phyloP scores from a whole-genome alignment of 2,329 filamentous ascomycete genomes.

The Curvularia sp. region DNA sequence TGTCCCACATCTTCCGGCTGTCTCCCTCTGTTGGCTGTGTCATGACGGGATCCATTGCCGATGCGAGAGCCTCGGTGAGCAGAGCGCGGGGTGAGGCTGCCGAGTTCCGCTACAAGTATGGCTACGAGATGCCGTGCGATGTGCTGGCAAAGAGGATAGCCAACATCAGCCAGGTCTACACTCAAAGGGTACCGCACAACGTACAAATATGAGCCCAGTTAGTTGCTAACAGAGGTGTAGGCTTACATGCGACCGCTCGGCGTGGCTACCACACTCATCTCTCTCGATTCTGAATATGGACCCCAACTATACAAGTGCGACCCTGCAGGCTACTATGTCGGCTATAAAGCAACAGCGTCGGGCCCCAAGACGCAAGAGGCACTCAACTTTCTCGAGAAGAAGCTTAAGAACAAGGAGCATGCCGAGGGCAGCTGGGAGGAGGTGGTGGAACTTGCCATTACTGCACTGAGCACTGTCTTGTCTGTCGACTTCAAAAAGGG shows the following conservation, averaged over 20 bases:
- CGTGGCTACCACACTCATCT: constrained; percentile 93
- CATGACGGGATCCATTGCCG: constrained; percentile 98
- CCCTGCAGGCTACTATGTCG: constrained; percentile 95
- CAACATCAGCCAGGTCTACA: constrained; percentile 99
- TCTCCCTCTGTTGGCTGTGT: constrained; percentile 96
- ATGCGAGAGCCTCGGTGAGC: constrained; percentile 91
- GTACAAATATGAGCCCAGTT: constrained; percentile 4
- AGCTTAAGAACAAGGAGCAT: constrained; percentile 97
- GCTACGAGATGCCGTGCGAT: constrained; percentile 99
- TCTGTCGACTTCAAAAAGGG: constrained; percentile 99
- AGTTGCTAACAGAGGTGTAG: constrained; percentile 55
- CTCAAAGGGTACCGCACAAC: constrained; percentile 75
- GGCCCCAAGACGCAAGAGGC: constrained; percentile 99
- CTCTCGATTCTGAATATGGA: constrained; percentile 88
- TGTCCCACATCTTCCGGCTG: constrained; percentile 96
- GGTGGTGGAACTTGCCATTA: constrained; percentile 95
- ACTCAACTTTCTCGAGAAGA: constrained; percentile 98
- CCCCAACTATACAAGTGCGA: constrained; percentile 99
- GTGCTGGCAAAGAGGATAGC: constrained; percentile 94
- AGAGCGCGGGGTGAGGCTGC: constrained; percentile 94
- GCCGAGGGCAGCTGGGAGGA: constrained; percentile 96
- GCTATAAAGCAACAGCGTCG: constrained; percentile 97
- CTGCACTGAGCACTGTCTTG: constrained; percentile 91
- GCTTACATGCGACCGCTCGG: constrained; percentile 98
- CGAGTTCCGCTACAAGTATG: constrained; percentile 97